Evolutionary conservation across 2,329 filamentous ascomycete genomes (phyloP).

Genomic region (Taxawa tesnikishii): DNA sequence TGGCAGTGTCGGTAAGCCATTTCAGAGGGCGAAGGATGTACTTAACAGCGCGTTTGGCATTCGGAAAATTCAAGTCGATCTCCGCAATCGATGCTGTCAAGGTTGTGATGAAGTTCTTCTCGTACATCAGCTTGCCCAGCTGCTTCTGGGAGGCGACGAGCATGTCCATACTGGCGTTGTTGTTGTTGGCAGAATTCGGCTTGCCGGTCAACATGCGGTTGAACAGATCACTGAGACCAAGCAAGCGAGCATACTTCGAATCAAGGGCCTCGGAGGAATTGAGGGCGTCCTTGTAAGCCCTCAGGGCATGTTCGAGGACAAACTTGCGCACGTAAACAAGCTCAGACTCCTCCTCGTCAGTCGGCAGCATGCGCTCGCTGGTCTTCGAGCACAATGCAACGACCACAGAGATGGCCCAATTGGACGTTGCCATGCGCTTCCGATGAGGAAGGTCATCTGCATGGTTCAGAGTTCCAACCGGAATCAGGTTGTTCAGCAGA

Average conservation of each 20-base stretch:
- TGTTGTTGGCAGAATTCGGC: conserved; percentile 42
- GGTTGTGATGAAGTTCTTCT: conserved; percentile 87
- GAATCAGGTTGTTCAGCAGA: conserved; percentile 67
- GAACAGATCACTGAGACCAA: conserved; percentile 84
- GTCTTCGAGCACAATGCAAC: conserved; percentile 83
- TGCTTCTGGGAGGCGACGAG: conserved; percentile 55
- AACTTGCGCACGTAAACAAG: conserved; percentile 89
- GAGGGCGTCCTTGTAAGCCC: conserved; percentile 81
- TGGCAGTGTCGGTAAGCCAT: conserved; percentile 74
- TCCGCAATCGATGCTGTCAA: conserved; percentile 88
- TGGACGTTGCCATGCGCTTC: conserved; percentile 75
- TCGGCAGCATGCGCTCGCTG: conserved; percentile 57
- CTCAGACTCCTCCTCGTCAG: conserved; percentile 63
- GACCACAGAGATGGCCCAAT: conserved; percentile 74
- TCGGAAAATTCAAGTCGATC: conserved; percentile 87
- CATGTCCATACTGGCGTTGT: conserved; percentile 6
- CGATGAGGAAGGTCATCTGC: conserved; percentile 65
- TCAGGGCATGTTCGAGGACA: conserved; percentile 83
- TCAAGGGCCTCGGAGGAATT: conserved; percentile 70
- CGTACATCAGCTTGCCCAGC: conserved; percentile 90
- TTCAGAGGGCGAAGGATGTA: conserved; percentile 87
- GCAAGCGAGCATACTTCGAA: conserved; percentile 73
- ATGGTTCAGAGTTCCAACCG: conserved; percentile 53
- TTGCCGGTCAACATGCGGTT: conserved; percentile 79
- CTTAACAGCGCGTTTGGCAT: conserved; percentile 87